Evolutionary conservation across 305 asterid species (phyloP).

Genomic region (Fraxinus floribunda): DNA sequence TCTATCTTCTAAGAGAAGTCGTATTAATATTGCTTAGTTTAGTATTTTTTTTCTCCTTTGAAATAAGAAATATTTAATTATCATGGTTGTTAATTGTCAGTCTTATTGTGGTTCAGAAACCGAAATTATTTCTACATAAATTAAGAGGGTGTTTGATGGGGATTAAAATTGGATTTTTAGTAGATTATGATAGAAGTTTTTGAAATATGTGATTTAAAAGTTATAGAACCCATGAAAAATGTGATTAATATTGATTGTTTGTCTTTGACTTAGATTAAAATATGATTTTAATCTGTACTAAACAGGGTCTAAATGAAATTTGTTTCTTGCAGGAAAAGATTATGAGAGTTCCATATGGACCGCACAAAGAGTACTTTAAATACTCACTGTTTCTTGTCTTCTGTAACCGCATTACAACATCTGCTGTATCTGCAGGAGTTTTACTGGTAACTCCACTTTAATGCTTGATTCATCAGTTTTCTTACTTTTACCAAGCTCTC

Average conservation of each 20-base stretch:
- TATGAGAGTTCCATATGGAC: slow-evolving; percentile 97
- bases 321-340: slow-evolving; percentile 83
- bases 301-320: background rate
- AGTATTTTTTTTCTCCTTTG: background rate
- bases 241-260: too few species aligned
- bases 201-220: too few species aligned
- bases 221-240: too few species aligned
- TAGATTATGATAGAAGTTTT: too few species aligned
- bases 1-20: background rate
- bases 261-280: too few species aligned
- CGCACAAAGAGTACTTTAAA: slow-evolving; percentile 69
- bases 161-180: too few species aligned
- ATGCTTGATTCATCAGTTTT: slow-evolving; percentile 23
- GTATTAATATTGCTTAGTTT: background rate
- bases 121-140: slow-evolving; percentile 16
- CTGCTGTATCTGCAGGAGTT: slow-evolving; percentile 84
- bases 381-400: slow-evolving; percentile 92
- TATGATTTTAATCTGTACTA: too few species aligned
- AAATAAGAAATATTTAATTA: background rate
- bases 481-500: slow-evolving; percentile 5
- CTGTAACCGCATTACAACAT: slow-evolving; percentile 96
- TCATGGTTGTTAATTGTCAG: background rate
- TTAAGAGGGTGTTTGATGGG: background rate
- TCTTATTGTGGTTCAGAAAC: background rate
- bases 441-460: slow-evolving; percentile 61